A percentile compares a stretch with the other conserved stretches of the same genome.
Evolutionary conservation across 345 rosid species (phyloP).

Genomic region (Citrus sp.): DNA sequence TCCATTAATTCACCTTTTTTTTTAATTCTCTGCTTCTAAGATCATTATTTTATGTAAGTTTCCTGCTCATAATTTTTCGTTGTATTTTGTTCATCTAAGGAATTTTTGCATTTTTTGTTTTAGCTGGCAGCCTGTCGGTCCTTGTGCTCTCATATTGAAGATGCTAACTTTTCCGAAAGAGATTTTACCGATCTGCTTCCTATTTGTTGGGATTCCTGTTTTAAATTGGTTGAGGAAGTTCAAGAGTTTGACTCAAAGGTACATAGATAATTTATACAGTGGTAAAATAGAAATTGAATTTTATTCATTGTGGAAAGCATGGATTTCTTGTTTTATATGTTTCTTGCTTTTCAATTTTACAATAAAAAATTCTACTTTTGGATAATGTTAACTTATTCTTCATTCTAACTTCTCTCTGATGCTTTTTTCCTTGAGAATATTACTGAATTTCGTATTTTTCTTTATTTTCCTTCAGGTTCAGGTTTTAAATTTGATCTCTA

Average conservation of each 20-base stretch:
- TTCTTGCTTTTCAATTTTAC: background rate
- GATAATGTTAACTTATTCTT: background rate
- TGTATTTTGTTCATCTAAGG: conserved; percentile 23
- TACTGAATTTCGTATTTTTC: conserved; percentile 3
- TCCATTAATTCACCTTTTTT: conserved; percentile 7
- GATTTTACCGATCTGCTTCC: conserved; percentile 88
- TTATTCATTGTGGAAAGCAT: background rate
- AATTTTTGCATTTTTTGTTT: conserved; percentile 28
- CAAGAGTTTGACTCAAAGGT: conserved; percentile 99
- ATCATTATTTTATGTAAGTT: background rate
- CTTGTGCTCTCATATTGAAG: conserved; percentile 85
- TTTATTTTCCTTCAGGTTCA: conserved; percentile 68
- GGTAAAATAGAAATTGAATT: background rate
- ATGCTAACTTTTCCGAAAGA: conserved; percentile 81
- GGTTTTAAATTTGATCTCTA: conserved; percentile 83
- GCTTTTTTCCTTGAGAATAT: background rate
- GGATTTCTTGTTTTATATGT: background rate
- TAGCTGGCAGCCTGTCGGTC: conserved; percentile 99
- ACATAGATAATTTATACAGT: conserved; percentile 5
- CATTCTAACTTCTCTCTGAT: background rate
- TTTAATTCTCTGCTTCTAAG: background rate
- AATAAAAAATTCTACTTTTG: background rate
- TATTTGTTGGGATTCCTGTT: conserved; percentile 82
- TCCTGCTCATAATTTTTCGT: conserved; percentile 1
- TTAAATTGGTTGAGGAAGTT: conserved; percentile 87